Percentiles rank a stretch among this genome's conserved stretches.
Evolutionary conservation across 2,329 filamentous ascomycete genomes (phyloP).

Genomic region (Fusarium goolgardi): DNA sequence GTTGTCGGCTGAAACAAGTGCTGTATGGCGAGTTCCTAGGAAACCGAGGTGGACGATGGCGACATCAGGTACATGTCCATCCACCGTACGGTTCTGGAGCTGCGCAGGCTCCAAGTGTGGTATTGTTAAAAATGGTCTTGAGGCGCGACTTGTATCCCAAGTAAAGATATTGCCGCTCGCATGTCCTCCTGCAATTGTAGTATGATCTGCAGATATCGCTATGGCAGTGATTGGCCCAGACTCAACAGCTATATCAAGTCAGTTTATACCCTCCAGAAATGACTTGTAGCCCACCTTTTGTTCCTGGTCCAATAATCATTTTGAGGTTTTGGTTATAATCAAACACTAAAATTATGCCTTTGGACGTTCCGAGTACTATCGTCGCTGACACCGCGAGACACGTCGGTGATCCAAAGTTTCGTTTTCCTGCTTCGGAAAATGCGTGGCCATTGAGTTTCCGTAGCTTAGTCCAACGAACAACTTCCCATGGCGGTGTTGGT

Average conservation of each 20-base stretch:
- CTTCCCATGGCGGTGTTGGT: conserved; percentile 90
- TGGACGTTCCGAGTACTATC: conserved; percentile 92
- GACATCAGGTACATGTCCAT: conserved; percentile 84
- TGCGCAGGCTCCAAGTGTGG: conserved; percentile 77
- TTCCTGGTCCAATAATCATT: conserved; percentile 91
- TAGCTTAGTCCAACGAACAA: conserved; percentile 94
- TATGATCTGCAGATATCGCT: conserved; percentile 92
- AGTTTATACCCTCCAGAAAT: conserved; percentile 37
- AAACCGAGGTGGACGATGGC: conserved; percentile 94
- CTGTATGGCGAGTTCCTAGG: conserved; percentile 90
- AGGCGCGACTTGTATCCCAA: conserved; percentile 88
- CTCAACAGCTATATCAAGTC: conserved; percentile 76
- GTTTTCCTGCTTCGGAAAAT: conserved; percentile 91
- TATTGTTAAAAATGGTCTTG: conserved; percentile 89
- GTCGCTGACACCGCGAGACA: conserved; percentile 88
- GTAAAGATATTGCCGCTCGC: conserved; percentile 93
- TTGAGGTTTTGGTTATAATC: conserved; percentile 97
- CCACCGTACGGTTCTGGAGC: conserved; percentile 72
- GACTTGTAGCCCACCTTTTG: conserved; percentile 72
- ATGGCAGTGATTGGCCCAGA: conserved; percentile 88
- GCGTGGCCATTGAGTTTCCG: conserved; percentile 89
- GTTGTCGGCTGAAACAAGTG: conserved; percentile 93
- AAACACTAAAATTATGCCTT: conserved; percentile 94
- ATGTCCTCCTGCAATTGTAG: conserved; percentile 90
- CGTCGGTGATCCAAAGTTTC: conserved; percentile 92